Base-by-base conservation (phyloP, 495 filamentous ascomycete species). In the Aspergillus bertholletiae region DNA sequence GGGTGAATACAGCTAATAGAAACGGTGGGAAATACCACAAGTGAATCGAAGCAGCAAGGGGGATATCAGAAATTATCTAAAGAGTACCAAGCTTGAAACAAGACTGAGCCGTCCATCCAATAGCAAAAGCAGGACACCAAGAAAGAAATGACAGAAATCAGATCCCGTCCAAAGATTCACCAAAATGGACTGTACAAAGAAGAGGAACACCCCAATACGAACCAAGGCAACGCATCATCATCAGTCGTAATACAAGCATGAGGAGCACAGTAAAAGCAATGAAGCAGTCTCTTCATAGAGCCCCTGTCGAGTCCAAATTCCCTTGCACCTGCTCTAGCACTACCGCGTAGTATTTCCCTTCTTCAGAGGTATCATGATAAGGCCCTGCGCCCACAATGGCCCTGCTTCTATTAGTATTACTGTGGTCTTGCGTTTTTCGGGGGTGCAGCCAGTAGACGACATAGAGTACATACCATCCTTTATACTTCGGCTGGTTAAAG, bases 401-500 rank as follows among this genome's bases (percentile, higher is more conserved):
- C 74, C 74, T 76, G 39, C 7, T 43, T 53, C 28, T 11, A 32
- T 49, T 13, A 49, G 46, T 17, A 49, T 7, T 22, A 7, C 34
- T 15, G 13, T 15, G 13, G 13, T 12, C 13, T 34, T 34, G 30
- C 13, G 9, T 12, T 2, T 37, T 15, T 37, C 17, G 13, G 18
- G 9, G 22, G 20, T 40, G 37, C 7, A 13, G 20, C 15, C 17
- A 7, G n/a, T n/a, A n/a, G n/a, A n/a, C n/a, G 50, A 45, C 27
- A 47, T 40, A 40, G 34, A 49, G 45, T 8, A 73, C 72, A 30
- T 64, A 76, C 74, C 74, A 77, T 20, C 72, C 72, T 57, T 75
- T 74, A 64, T 74, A 77, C 56, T 69, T 75, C 1, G 68, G 68
- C 49, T 66, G 65, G 63, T 77, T 77, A 27, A 77, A 77, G 51